Percentiles rank a stretch among this genome's conserved stretches.
Conservation (phyloP, 257 asterid species). For the Primulina huaijiensis region DNA sequence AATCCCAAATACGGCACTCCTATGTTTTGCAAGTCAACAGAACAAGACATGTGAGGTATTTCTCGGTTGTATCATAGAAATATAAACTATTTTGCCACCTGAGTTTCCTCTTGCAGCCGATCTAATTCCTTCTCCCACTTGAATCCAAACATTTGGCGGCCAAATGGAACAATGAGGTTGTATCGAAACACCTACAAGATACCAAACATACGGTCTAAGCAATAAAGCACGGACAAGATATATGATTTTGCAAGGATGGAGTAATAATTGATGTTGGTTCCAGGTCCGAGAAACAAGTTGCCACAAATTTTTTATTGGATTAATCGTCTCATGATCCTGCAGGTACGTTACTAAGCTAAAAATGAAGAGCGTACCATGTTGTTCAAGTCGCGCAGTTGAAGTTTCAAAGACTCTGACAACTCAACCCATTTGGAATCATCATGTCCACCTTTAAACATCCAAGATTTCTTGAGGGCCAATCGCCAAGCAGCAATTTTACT, state of each 20-base stretch:
- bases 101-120: conserved; percentile 45
- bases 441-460: conserved; percentile 31
- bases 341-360: not conserved
- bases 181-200: conserved; percentile 61
- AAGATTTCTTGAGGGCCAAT: conserved; percentile 55
- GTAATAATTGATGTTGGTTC: too few species aligned
- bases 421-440: conserved; percentile 58
- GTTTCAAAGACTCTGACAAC: conserved; percentile 55
- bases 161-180: conserved; percentile 85
- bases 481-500: conserved; percentile 56
- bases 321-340: too few species aligned
- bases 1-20: too few species aligned
- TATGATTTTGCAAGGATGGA: too few species aligned
- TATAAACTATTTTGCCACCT: conserved; percentile 29
- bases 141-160: conserved; percentile 76
- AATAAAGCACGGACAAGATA: not conserved
- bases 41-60: not conserved
- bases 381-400: conserved; percentile 67
- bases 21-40: not conserved
- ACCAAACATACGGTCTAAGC: not conserved
- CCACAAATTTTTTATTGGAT: too few species aligned
- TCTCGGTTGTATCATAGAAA: not conserved
- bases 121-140: conserved; percentile 86
- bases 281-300: too few species aligned
- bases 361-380: conserved; percentile 45